Evolutionary conservation across 768 basidiomycete species (phyloP).

Genomic region (Lenzites betulinus): DNA sequence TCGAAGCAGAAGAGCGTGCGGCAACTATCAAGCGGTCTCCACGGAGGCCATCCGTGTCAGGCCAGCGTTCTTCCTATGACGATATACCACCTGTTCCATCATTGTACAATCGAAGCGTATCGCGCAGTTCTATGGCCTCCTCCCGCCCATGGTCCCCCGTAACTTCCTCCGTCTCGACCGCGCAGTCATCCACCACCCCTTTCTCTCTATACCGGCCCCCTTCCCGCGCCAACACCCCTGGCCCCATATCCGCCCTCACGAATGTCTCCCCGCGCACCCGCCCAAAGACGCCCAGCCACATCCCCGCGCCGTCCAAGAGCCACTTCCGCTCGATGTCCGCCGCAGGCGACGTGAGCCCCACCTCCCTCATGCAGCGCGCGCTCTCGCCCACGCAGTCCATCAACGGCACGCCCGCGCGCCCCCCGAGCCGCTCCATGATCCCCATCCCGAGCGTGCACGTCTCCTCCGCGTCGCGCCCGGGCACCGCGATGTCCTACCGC

Average conservation of each 20-base stretch:
- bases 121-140: conserved; percentile 74
- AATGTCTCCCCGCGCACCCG: conserved; percentile 61
- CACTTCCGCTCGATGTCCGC: conserved; percentile 51
- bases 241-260: conserved; percentile 16
- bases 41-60: conserved; percentile 41
- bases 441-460: conserved; percentile 76
- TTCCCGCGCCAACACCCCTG: conserved; percentile 64
- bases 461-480: conserved; percentile 68
- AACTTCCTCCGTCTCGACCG: conserved; percentile 69
- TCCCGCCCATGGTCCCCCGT: conserved; percentile 82
- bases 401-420: conserved; percentile 59
- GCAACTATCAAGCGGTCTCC: conserved; percentile 52
- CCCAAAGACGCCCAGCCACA: conserved; percentile 78
- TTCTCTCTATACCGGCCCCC: conserved; percentile 39
- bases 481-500: conserved; percentile 70
- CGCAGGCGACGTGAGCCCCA: conserved; percentile 45
- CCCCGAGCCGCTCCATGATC: conserved; percentile 83
- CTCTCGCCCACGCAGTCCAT: conserved; percentile 54
- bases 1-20: conserved; percentile 55
- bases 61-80: conserved; percentile 24
- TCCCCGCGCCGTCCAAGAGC: conserved; percentile 60
- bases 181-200: conserved; percentile 65
- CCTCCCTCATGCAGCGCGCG: conserved; percentile 55
- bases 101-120: conserved; percentile 63
- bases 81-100: conserved; percentile 36